phyloP scores from a whole-genome alignment of 2,329 filamentous ascomycete species.

The Apiospora arundinis region DNA sequence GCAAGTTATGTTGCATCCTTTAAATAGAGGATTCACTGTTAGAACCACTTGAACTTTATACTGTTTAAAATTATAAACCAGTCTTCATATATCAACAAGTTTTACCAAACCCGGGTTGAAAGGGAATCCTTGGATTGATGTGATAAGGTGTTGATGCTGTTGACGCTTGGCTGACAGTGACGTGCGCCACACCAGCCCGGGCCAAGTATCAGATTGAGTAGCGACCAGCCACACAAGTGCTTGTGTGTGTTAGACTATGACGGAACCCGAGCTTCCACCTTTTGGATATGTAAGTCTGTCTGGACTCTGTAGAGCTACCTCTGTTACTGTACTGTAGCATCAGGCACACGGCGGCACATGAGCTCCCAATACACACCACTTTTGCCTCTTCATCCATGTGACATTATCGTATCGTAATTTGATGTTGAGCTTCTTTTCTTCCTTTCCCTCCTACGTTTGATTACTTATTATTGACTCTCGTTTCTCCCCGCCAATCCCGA shows the following conservation, averaged over 20 bases:
- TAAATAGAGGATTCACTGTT: not conserved
- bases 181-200: not conserved
- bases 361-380: slow-evolving; percentile 12
- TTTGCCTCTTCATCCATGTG: not conserved
- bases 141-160: not conserved
- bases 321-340: not conserved
- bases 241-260: not conserved
- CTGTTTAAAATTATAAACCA: not conserved
- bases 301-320: not conserved
- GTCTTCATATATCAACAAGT: too few relatives aligned
- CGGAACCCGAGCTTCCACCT: slow-evolving; percentile 17
- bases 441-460: not conserved
- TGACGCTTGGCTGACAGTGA: not conserved
- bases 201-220: slow-evolving; percentile 7
- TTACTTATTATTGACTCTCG: slow-evolving; percentile 4
- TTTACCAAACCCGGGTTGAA: too few relatives aligned
- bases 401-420: slow-evolving; percentile 9
- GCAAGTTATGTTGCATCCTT: not conserved
- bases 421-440: slow-evolving; percentile 15
- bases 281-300: slow-evolving; percentile 11
- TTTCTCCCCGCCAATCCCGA: not conserved
- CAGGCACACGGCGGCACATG: slow-evolving; percentile 13
- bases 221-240: not conserved
- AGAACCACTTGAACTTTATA: not conserved
- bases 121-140: not conserved